phyloP scores from a whole-genome alignment of 352 stramenopile species.

The Phytopythium boreale region DNA sequence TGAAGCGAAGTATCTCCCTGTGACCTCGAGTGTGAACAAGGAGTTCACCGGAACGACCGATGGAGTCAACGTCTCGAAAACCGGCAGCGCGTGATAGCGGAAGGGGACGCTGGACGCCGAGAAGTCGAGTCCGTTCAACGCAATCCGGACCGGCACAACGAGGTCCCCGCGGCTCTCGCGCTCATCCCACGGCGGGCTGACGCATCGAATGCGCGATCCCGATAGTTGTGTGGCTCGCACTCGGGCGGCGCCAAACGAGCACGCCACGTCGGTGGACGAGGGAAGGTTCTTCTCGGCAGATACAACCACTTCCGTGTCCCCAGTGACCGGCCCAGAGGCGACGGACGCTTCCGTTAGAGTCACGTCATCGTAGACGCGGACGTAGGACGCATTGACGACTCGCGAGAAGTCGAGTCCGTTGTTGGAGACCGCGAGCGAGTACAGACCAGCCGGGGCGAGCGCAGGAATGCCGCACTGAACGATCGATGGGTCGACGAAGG shows the following conservation, averaged over 20 bases:
- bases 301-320: constrained; percentile 28
- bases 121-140: constrained; percentile 25
- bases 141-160: constrained; percentile 18
- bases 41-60: constrained; percentile 11
- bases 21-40: constrained; percentile 13
- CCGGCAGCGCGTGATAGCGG: constrained; percentile 24
- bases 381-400: not conserved
- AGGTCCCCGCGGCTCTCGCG: constrained; percentile 3
- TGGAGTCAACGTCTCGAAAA: constrained; percentile 16
- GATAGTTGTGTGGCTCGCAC: constrained; percentile 20
- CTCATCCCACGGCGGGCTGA: constrained; percentile 31
- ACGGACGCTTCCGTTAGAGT: constrained; percentile 14
- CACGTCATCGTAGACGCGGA: constrained; percentile 18
- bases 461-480: constrained; percentile 24
- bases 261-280: constrained; percentile 14
- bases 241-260: constrained; percentile 23
- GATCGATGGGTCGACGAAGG: constrained; percentile 21
- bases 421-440: constrained; percentile 27
- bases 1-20: constrained; percentile 21
- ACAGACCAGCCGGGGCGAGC: constrained; percentile 9
- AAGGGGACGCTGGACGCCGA: constrained; percentile 25
- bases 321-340: constrained; percentile 19
- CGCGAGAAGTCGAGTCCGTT: constrained; percentile 28
- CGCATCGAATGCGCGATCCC: constrained; percentile 18
- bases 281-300: constrained; percentile 18